Percentiles rank a stretch among this genome's conserved stretches.
Conservation (phyloP, 805 yeast species). For the Candida namnaoensis region DNA sequence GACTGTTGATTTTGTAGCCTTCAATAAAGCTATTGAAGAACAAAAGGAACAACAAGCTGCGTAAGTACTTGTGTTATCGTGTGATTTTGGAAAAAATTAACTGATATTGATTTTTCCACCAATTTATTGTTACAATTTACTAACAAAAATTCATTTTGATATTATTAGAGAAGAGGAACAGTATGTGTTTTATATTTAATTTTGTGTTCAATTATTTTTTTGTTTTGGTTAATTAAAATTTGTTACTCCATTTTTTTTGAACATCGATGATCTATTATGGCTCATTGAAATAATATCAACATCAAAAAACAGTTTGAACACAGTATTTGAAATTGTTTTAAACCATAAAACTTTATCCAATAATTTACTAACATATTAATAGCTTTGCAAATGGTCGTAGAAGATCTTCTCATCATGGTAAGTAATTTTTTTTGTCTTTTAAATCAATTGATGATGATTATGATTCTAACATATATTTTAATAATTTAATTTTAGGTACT, state of each 20-base stretch:
- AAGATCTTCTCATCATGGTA: slow-evolving; percentile 39
- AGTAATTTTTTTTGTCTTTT: not conserved
- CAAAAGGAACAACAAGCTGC: slow-evolving; percentile 40
- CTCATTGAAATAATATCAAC: slow-evolving; percentile 10
- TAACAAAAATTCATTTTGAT: too few species aligned
- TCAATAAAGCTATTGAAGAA: slow-evolving; percentile 56
- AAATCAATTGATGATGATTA: too few species aligned
- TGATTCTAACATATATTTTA: too few species aligned
- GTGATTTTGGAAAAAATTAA: too few species aligned
- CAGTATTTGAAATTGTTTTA: too few species aligned
- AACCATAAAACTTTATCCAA: too few species aligned
- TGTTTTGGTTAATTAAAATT: too few species aligned
- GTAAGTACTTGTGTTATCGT: slow-evolving; percentile 5
- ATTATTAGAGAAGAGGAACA: not conserved
- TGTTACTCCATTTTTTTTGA: not conserved
- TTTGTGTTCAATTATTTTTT: too few species aligned
- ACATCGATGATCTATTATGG: not conserved
- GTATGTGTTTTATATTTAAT: not conserved
- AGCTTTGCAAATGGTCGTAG: slow-evolving; percentile 51
- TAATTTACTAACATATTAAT: slow-evolving; percentile 12
- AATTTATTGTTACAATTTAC: too few species aligned
- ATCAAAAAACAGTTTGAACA: slow-evolving; percentile 16
- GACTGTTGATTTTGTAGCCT: slow-evolving; percentile 55
- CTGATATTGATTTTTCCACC: too few species aligned
- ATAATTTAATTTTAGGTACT: too few species aligned